Evolutionary conservation across 163 green algal genomes (phyloP), one percentile per base, ranked within the genome.

Genomic region (Coccomyxa subellipsoidea): DNA sequence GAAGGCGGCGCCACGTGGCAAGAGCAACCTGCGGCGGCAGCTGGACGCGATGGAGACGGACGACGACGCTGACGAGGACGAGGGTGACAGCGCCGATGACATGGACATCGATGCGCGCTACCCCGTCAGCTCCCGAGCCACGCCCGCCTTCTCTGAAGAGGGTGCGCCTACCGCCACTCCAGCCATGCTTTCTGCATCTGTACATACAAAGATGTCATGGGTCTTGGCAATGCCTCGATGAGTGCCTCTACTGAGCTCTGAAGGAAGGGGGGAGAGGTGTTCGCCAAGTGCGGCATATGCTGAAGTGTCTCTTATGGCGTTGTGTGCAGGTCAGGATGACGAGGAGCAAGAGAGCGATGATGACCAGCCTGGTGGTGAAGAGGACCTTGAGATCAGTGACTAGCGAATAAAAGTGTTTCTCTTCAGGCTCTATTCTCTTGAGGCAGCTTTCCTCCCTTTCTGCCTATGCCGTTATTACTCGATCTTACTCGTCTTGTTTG

Each of bases 1-100:
- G 72, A 31, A 54, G 4, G 27, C 27, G 29, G 38, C 40, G 23
- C 29, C 38, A 5, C 25, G 37, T 4, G 32, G 32, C 7, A 72
- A 80, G 31, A 78, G 34, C 35, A 34, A n/a, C 9, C 32, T 78
- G n/a, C 69, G 80, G 4, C 23, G 73, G 15, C 69, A 84, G 71
- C 69, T 80, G 54, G 71, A 79, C 15, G 25, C 29, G 18, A 76
- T 78, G 80, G 40, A n/a, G 6, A 40, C 71, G 27, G 69, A 78
- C 31, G 70, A 79, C 31, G 72, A 80, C 18, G 71, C 36, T 38
- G 80, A 66, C 35, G 71, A 80, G 15, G 78, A 82, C 37, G 78
- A 70, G 0, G 37, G 59, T 59, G 31, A 80, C 37, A 35, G 38
- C 38, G 36, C 37, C 18, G 38, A 69, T 29, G 75, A 69, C 37